Base-by-base conservation (phyloP, 495 filamentous ascomycete genomes). In the Trichodelitschia bisporula region DNA sequence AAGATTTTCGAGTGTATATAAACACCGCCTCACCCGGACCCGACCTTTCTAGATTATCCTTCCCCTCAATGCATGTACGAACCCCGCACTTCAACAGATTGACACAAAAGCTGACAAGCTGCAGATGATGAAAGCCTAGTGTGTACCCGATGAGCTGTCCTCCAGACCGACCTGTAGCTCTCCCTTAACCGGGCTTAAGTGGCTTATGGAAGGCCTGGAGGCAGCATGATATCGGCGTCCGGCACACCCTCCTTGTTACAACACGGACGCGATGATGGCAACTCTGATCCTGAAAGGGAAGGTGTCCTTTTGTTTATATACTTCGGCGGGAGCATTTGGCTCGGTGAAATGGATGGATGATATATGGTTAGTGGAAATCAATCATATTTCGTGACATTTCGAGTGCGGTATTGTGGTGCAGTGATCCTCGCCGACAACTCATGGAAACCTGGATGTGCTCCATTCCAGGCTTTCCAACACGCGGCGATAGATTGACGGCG, bases 111-210 rank as follows among this genome's bases (percentile, higher is more conserved):
- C n/a, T n/a, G n/a, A n/a, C n/a, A n/a, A n/a, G n/a, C n/a, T n/a
- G n/a, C 48, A 91, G 77, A 89, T 95, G 86, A 97, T 93, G 86
- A 93, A 90, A 91, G 76, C 77, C 67, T 75, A 75, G 76, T 61
- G 84, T 93, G 84, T 74, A 69, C 42, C 54, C 84, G 79, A 92
- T 63, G 61, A 55, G 55, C 64, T 66, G 66, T 58, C 64, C 62
- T 57, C 59, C 59, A 59, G 62, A 50, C 55, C 58, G 52, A 65
- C 59, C 56, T 56, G 61, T 48, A 63, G 72, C 72, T 86, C 78
- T 76, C 69, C 71, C 65, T 66, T 66, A 49, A 51, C 53, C 57
- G 68, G 79, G 82, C 79, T 77, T 47, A 67, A 90, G 89, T 65
- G 86, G 80, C 77, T 66, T 62, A 49, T 48, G 59, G 68, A 48